Evolutionary conservation across 495 filamentous ascomycete genomes (phyloP), one percentile per base, ranked within the genome.

Genomic region (Zalerion maritima): DNA sequence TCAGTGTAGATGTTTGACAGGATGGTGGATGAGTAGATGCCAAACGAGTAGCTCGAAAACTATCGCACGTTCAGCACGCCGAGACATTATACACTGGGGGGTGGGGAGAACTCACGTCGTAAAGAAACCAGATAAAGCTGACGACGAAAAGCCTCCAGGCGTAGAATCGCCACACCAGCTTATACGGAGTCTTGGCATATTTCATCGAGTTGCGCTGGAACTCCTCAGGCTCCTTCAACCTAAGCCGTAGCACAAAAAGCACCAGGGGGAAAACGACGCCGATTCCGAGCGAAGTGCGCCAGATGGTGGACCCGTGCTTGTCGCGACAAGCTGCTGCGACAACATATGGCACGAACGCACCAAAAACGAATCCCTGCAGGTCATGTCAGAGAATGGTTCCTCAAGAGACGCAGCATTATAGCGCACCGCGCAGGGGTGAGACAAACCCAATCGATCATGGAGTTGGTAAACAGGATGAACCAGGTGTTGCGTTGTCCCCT

Each of bases 381-480:
- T n/a, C n/a, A n/a, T n/a, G n/a, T n/a, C n/a, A n/a, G n/a, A n/a
- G n/a, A n/a, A n/a, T n/a, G n/a, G n/a, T n/a, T n/a, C n/a, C n/a
- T n/a, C n/a, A n/a, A n/a, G n/a, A n/a, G n/a, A n/a, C n/a, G n/a
- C n/a, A n/a, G n/a, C n/a, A n/a, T n/a, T n/a, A n/a, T n/a, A n/a
- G n/a, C n/a, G n/a, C n/a, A n/a, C n/a, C n/a, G n/a, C n/a, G n/a
- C n/a, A n/a, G n/a, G n/a, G n/a, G 14, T 66, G 18, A 9, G 9
- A 42, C 43, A 14, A 16, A 54, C 44, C 60, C 57, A 66, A 47
- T 92, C 81, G 36, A 94, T 91, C 58, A 80, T 75, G 19, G 80
- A 67, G 55, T 93, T 93, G 24, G 85, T 94, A 52, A 91, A 93
- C 39, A 91, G 62, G 44, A 91, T 83, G 52, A 93, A 94, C 81